Evolutionary conservation across 345 rosid genomes (phyloP), one percentile per base, ranked within the genome.

Genomic region (Rhizophora apiculata): DNA sequence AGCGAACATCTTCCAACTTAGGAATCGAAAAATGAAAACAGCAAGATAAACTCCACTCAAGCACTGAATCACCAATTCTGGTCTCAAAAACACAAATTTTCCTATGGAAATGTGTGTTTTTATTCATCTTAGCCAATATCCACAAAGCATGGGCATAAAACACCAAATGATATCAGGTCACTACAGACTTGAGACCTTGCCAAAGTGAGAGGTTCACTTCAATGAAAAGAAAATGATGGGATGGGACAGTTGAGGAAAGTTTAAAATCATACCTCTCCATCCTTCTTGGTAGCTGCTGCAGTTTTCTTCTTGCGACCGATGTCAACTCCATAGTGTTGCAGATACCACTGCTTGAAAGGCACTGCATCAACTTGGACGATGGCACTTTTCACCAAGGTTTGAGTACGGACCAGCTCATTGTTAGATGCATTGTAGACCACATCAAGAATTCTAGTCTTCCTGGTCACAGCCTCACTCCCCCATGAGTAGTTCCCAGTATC

Each of bases 401-500:
- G 79, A 30, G 79, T 75, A 59, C 79, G 74, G 20, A 75, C 79
- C 43, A 75, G 52, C 63, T 75, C 79, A 60, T 75, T 75, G 63
- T 75, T 75, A 2, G 79, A 75, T 52, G 79, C 79, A 64, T 75
- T 75, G 63, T 75, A 75, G 46, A 75, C 74, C 63, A 75, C 79
- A 53, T 75, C 79, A 37, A 75, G 79, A 60, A 75, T 61, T 36
- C 79, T 70, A 10, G 79, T 75, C 71, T 70, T 75, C 56, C 70
- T 22, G 29, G 79, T 75, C 60, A 75, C 79, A 51, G 79, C 74
- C 64, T 75, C 79, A 39, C 79, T 75, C 0, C 79, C 79, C 79
- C 79, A 75, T 4, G 79, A 75, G 70, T 60, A 75, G 53, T 75
- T 75, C n/a, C 79, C 79, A 65, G 79, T 75, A 65, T 75, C 79